These are phyloP conservation scores for Mycena pura DNA, from an alignment of 768 basidiomycete species.

Conservation along the genomic window DNA sequence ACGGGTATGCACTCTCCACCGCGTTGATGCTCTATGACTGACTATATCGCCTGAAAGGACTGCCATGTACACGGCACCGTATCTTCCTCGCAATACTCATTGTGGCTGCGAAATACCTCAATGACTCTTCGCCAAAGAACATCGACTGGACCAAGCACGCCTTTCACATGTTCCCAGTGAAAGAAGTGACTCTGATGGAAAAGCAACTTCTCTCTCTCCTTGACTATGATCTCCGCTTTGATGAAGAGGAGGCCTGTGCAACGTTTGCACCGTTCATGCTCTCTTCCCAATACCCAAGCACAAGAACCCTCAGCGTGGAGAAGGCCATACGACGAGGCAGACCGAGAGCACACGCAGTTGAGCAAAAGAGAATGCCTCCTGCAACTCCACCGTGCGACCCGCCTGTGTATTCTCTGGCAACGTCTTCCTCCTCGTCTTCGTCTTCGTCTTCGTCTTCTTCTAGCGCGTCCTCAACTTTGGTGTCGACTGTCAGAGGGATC, in stretches of 20 bases:
- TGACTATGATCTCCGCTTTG: conserved; percentile 91
- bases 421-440: conserved; percentile 41
- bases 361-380: conserved; percentile 46
- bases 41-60: conserved; percentile 50
- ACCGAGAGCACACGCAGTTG: conserved; percentile 44
- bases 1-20: conserved; percentile 74
- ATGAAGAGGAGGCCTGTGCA: conserved; percentile 78
- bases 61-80: conserved; percentile 92
- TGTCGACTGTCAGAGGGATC: conserved; percentile 64
- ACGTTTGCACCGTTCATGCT: conserved; percentile 76
- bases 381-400: conserved; percentile 49
- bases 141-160: conserved; percentile 89
- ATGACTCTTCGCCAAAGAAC: conserved; percentile 96
- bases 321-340: conserved; percentile 61
- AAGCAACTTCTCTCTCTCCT: conserved; percentile 92
- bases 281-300: conserved; percentile 45
- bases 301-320: conserved; percentile 59
- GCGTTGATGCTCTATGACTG: background rate
- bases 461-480: conserved; percentile 39
- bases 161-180: conserved; percentile 67
- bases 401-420: conserved; percentile 29
- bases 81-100: conserved; percentile 97
- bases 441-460: conserved; percentile 42
- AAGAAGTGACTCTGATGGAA: conserved; percentile 96
- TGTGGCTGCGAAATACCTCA: conserved; percentile 95